Conservation (phyloP, 345 rosid genomes). For the Carallia brachiata region DNA sequence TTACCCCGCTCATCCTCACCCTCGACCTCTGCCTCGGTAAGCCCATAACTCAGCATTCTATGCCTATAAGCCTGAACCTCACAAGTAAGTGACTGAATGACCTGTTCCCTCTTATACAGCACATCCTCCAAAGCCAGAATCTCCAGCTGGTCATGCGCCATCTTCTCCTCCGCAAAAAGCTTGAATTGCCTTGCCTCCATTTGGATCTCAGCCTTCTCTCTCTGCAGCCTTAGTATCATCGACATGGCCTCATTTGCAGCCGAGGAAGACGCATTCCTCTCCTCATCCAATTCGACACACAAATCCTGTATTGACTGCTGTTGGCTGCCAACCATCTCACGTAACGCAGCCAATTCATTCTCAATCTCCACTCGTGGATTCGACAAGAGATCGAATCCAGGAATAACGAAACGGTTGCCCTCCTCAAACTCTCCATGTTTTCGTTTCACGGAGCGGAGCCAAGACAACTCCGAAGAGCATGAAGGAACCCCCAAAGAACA, state of each 20-base stretch:
- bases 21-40: constrained; percentile 68
- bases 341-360: constrained; percentile 69
- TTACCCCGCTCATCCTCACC: constrained; percentile 35
- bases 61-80: constrained; percentile 92
- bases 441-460: constrained; percentile 72
- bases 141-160: constrained; percentile 93
- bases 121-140: constrained; percentile 67
- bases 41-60: constrained; percentile 90
- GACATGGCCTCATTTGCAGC: constrained; percentile 99
- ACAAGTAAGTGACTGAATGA: constrained; percentile 69
- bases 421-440: constrained; percentile 62
- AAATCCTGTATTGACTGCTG: constrained; percentile 69
- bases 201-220: constrained; percentile 90
- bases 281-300: constrained; percentile 77
- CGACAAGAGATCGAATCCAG: constrained; percentile 46
- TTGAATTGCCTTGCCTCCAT: constrained; percentile 95
- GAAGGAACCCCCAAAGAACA: constrained; percentile 28
- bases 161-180: constrained; percentile 84
- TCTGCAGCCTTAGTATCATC: constrained; percentile 92
- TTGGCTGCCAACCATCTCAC: constrained; percentile 74
- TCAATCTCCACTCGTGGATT: constrained; percentile 75
- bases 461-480: constrained; percentile 24
- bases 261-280: constrained; percentile 85
- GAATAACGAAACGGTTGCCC: constrained; percentile 43
- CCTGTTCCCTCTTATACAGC: constrained; percentile 86